Percentiles rank a stretch among this genome's conserved stretches.
Evolutionary conservation across 805 yeast species (phyloP).

Genomic region (Saturnispora quitensis): DNA sequence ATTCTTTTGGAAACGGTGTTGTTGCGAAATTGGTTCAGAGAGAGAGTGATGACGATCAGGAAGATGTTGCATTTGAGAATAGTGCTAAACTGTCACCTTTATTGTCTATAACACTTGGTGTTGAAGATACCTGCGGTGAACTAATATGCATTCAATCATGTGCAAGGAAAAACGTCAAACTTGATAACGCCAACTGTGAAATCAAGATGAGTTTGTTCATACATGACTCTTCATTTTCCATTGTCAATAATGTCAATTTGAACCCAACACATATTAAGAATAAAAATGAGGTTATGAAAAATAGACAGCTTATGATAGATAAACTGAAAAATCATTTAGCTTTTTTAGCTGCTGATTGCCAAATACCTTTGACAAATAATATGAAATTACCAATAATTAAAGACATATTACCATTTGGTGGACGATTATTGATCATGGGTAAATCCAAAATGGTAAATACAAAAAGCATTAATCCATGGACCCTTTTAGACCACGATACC

Average conservation of each 20-base stretch:
- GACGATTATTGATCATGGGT: conserved; percentile 31
- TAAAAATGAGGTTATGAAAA: not conserved
- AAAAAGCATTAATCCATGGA: conserved; percentile 6
- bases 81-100: conserved; percentile 6
- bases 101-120: conserved; percentile 48
- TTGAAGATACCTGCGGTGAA: conserved; percentile 42
- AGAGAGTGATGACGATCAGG: conserved; percentile 1
- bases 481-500: conserved; percentile 26
- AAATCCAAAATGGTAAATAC: conserved; percentile 9
- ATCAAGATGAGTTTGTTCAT: conserved; percentile 43
- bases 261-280: not conserved
- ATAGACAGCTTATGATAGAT: conserved; percentile 15
- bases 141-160: conserved; percentile 39
- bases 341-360: not conserved
- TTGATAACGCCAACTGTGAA: conserved; percentile 6
- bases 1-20: conserved; percentile 7
- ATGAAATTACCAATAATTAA: conserved; percentile 45
- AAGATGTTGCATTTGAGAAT: conserved; percentile 8
- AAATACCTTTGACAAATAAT: conserved; percentile 37
- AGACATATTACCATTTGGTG: conserved; percentile 47
- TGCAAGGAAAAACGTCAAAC: conserved; percentile 5
- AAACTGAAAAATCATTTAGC: conserved; percentile 14
- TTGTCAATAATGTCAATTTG: conserved; percentile 4
- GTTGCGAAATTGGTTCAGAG: conserved; percentile 10
- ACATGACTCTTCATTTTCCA: conserved; percentile 30